Conservation (phyloP, 768 basidiomycete species). For the Lenzites betulinus region DNA sequence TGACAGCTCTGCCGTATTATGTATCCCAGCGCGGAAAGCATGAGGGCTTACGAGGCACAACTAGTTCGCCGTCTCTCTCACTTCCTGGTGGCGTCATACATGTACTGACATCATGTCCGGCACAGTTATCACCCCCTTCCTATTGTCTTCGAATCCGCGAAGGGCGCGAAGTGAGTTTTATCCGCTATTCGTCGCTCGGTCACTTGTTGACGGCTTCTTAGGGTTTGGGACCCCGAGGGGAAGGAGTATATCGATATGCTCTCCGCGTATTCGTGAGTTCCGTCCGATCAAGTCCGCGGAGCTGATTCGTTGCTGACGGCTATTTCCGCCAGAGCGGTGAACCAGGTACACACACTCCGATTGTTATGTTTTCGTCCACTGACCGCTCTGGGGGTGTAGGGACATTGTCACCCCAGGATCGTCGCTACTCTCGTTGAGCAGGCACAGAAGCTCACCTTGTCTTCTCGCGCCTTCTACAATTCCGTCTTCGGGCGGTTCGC, state of each 20-base stretch:
- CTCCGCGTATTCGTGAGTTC: conserved; percentile 89
- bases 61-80: conserved; percentile 14
- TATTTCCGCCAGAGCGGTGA: conserved; percentile 63
- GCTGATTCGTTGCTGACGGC: background rate
- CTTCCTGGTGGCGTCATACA: background rate
- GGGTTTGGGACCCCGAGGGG: conserved; percentile 95
- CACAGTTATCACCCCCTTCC: conserved; percentile 93
- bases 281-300: conserved; percentile 6
- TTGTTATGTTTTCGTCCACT: conserved; percentile 4
- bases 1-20: conserved; percentile 10
- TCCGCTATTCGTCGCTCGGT: conserved; percentile 32
- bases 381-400: conserved; percentile 40
- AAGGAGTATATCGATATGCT: conserved; percentile 98
- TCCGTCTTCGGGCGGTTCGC: conserved; percentile 90
- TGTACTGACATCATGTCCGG: conserved; percentile 14
- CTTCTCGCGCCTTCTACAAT: conserved; percentile 96
- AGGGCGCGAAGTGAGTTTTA: conserved; percentile 82
- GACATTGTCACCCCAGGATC: conserved; percentile 92
- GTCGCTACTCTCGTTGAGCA: conserved; percentile 80
- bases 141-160: conserved; percentile 88
- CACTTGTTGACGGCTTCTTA: conserved; percentile 30
- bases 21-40: conserved; percentile 8
- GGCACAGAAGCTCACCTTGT: conserved; percentile 87
- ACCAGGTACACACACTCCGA: conserved; percentile 60
- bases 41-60: conserved; percentile 8